Conservation (phyloP, 2,329 filamentous ascomycete species). For the Stachybotrys chlorohalonatus region DNA sequence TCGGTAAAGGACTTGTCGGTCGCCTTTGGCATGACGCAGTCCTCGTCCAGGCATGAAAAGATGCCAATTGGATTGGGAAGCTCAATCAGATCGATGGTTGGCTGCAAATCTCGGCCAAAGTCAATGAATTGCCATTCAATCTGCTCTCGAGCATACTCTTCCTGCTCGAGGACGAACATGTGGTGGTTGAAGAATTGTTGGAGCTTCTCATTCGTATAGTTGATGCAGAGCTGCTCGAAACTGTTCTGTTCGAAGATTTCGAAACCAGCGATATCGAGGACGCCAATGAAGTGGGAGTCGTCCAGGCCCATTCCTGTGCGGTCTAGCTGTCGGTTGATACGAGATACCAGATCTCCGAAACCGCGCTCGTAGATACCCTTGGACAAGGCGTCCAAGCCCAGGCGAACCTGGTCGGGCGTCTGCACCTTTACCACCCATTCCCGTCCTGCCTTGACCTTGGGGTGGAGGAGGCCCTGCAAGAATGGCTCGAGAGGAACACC, state of each 20-base stretch:
- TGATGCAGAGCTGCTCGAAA: constrained; percentile 98
- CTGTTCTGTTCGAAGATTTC: constrained; percentile 98
- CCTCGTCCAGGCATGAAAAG: constrained; percentile 95
- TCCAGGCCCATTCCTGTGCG: constrained; percentile 75
- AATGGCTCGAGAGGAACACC: constrained; percentile 82
- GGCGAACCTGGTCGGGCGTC: constrained; percentile 89
- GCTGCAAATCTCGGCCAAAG: constrained; percentile 92
- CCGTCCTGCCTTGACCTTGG: constrained; percentile 86
- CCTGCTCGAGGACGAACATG: constrained; percentile 98
- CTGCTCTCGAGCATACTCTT: constrained; percentile 93
- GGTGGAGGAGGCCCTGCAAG: constrained; percentile 79
- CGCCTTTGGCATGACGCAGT: constrained; percentile 97
- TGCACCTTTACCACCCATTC: constrained; percentile 99
- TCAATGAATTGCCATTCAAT: constrained; percentile 99
- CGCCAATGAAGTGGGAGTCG: constrained; percentile 92
- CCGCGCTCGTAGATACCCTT: constrained; percentile 97
- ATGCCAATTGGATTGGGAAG: constrained; percentile 95
- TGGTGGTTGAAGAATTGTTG: constrained; percentile 99
- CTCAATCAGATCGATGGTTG: constrained; percentile 96
- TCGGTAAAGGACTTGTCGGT: constrained; percentile 96
- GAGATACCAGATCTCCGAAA: constrained; percentile 83
- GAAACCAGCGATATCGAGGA: constrained; percentile 97
- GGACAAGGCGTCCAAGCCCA: constrained; percentile 80
- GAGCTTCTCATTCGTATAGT: constrained; percentile 98
- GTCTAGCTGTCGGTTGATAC: constrained; percentile 88